Percentiles rank a stretch among this genome's conserved stretches.
Conservation (phyloP, 805 yeast species). For the Debaryomyces maramus region DNA sequence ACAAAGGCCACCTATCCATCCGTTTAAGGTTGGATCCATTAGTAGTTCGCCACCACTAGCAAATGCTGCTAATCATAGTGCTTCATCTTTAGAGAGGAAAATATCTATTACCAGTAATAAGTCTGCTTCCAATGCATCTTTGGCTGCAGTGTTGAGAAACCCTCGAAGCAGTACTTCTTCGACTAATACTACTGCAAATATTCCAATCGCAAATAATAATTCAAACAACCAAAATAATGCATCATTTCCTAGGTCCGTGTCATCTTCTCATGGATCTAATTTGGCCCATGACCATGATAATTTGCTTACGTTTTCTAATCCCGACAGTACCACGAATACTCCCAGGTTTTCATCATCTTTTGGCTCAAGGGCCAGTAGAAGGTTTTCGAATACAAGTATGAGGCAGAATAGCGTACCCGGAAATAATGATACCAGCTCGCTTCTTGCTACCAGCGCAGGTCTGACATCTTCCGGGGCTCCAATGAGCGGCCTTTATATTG, state of each 20-base stretch:
- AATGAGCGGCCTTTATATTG: conserved; percentile 46
- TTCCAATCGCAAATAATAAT: conserved; percentile 19
- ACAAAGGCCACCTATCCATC: conserved; percentile 46
- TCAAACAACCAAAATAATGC: conserved; percentile 10
- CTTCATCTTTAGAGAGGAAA: conserved; percentile 36
- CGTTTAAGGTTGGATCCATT: conserved; percentile 65
- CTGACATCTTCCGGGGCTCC: conserved; percentile 37
- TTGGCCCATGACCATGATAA: conserved; percentile 28
- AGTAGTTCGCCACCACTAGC: conserved; percentile 43
- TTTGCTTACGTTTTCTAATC: conserved; percentile 12
- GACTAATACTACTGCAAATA: conserved; percentile 28
- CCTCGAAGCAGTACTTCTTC: conserved; percentile 48
- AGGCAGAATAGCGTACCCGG: conserved; percentile 25
- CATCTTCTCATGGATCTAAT: conserved; percentile 42
- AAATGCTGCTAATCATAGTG: conserved; percentile 16
- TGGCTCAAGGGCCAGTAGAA: conserved; percentile 61
- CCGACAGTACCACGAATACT: conserved; percentile 36
- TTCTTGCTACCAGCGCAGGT: conserved; percentile 36
- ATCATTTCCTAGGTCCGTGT: conserved; percentile 36
- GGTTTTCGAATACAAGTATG: conserved; percentile 40
- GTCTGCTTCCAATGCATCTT: conserved; percentile 52
- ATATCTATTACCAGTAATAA: conserved; percentile 46
- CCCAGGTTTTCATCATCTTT: conserved; percentile 73
- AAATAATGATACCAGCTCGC: conserved; percentile 19
- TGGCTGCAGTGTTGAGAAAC: conserved; percentile 52